Evolutionary conservation across 2,329 filamentous ascomycete species (phyloP).

Genomic region (Chaetomium globosum): DNA sequence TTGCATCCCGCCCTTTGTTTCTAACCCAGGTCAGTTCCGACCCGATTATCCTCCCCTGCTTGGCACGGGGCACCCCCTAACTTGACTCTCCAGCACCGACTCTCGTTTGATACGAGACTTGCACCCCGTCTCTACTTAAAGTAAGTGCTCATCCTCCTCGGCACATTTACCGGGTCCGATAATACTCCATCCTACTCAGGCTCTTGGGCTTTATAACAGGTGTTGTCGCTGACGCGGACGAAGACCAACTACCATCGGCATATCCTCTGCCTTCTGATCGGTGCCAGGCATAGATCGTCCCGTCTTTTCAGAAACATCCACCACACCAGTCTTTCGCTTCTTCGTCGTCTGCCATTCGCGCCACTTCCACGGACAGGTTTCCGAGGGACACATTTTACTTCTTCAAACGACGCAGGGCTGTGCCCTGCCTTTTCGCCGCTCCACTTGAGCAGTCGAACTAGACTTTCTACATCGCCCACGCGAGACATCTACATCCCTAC

Average conservation of each 20-base stretch:
- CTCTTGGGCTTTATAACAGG: constrained; percentile 18
- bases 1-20: constrained; percentile 20
- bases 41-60: constrained; percentile 21
- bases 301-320: constrained; percentile 21
- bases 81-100: neutral
- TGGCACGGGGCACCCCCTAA: constrained; percentile 20
- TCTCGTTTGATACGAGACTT: constrained; percentile 23
- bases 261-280: constrained; percentile 26
- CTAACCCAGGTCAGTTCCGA: constrained; percentile 17
- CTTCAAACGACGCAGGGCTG: constrained; percentile 24
- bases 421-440: constrained; percentile 19
- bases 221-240: constrained; percentile 21
- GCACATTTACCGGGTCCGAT: neutral
- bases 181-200: constrained; percentile 20
- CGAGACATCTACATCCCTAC: constrained; percentile 21
- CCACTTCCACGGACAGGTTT: constrained; percentile 12
- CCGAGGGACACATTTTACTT: constrained; percentile 14
- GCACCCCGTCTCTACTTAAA: constrained; percentile 25
- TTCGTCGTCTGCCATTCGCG: constrained; percentile 11
- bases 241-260: constrained; percentile 19
- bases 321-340: constrained; percentile 23
- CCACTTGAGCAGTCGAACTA: neutral
- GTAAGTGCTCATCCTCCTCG: constrained; percentile 22
- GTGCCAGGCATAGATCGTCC: constrained; percentile 32
- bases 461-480: constrained; percentile 13